These are phyloP conservation scores for Stentor roeselii DNA, from an alignment of 73 alveolate species.

Conservation along the genomic window DNA sequence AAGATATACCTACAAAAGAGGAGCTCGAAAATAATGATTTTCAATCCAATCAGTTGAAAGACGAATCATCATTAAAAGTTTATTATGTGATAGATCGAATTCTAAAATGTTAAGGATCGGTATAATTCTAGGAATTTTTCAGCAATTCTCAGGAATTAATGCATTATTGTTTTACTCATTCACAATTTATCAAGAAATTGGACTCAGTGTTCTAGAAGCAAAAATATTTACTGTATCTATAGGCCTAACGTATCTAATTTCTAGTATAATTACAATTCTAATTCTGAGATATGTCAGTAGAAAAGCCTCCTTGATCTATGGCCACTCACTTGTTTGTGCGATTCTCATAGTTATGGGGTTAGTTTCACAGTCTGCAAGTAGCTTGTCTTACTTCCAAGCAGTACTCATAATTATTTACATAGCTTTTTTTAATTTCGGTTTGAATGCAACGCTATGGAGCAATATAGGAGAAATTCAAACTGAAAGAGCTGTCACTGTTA, in stretches of 20 bases:
- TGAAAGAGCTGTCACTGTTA: no score
- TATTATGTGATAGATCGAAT: no score
- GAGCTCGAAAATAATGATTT: no score
- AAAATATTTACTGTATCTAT: background rate
- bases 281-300: background rate
- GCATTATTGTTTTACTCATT: background rate
- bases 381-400: no score
- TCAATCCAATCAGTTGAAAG: no score
- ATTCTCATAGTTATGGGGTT: background rate
- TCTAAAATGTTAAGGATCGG: constrained; percentile 1
- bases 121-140: background rate
- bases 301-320: background rate
- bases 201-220: background rate
- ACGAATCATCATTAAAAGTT: no score
- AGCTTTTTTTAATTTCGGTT: no score
- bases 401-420: no score
- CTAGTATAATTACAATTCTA: background rate
- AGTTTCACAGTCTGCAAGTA: background rate
- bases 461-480: no score
- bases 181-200: background rate
- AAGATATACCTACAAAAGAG: no score
- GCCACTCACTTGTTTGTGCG: background rate
- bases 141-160: constrained; percentile 4
- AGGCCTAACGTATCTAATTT: background rate
- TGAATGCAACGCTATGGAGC: no score